phyloP scores from a whole-genome alignment of 2,329 filamentous ascomycete species.

The Claviceps monticola region DNA sequence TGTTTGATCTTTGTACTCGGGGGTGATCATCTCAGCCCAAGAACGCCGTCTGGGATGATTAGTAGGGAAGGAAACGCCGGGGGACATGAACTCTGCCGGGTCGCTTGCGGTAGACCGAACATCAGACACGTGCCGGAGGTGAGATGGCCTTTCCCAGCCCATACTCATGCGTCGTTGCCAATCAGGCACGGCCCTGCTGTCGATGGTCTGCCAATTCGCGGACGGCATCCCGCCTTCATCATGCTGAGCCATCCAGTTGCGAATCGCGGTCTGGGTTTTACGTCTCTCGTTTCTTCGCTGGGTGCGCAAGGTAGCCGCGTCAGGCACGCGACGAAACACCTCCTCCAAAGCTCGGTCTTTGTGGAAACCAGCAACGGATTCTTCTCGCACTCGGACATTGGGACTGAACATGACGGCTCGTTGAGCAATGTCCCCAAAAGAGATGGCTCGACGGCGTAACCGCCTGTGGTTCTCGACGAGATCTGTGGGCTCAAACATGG shows the following conservation, averaged over 20 bases:
- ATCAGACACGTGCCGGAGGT: conserved; percentile 38
- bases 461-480: conserved; percentile 59
- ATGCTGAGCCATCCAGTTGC: conserved; percentile 76
- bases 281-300: conserved; percentile 49
- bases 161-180: conserved; percentile 41
- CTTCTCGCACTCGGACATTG: conserved; percentile 58
- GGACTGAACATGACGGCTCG: conserved; percentile 60
- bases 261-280: conserved; percentile 69
- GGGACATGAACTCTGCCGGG: conserved; percentile 47
- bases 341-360: conserved; percentile 86
- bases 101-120: conserved; percentile 48
- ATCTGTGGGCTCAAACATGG: conserved; percentile 72
- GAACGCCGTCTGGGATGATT: conserved; percentile 19
- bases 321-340: conserved; percentile 67
- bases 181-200: conserved; percentile 28
- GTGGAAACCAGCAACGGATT: conserved; percentile 75
- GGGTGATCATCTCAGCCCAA: conserved; percentile 19
- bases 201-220: conserved; percentile 35
- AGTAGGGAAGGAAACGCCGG: conserved; percentile 18
- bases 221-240: conserved; percentile 35
- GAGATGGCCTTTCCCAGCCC: conserved; percentile 32
- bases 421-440: conserved; percentile 42
- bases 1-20: conserved; percentile 47
- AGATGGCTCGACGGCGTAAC: conserved; percentile 33
- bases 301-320: conserved; percentile 45